These are phyloP conservation scores for Rhizopus arrhizus DNA, from an alignment of 371 early-diverging fungal species.

Conservation along the genomic window DNA sequence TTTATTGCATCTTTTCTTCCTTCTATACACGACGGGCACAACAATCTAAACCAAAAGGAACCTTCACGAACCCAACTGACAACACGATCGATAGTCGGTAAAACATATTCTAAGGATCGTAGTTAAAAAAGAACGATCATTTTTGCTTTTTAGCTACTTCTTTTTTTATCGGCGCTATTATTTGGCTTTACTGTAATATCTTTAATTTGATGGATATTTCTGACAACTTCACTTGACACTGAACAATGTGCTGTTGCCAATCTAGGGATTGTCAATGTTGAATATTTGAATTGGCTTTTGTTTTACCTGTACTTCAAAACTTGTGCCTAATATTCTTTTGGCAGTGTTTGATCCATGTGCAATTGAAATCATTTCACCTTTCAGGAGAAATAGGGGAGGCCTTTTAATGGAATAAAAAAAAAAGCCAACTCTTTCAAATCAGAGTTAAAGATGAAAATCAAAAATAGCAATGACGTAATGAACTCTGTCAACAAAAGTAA, in stretches of 20 bases:
- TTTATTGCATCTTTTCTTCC: background rate
- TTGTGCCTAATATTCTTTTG: constrained; percentile 52
- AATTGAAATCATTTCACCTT: constrained; percentile 37
- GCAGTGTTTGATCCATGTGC: constrained; percentile 55
- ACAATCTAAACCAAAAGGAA: constrained; percentile 97
- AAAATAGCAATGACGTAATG: no score
- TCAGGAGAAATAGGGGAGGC: no score
- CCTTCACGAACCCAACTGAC: constrained; percentile 94
- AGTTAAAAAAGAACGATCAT: background rate
- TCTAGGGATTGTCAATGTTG: constrained; percentile 33
- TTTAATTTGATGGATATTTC: constrained; percentile 54
- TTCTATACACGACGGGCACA: constrained; percentile 75
- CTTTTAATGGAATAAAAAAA: no score
- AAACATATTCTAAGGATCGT: constrained; percentile 61
- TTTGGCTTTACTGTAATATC: constrained; percentile 50
- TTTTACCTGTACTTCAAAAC: constrained; percentile 1
- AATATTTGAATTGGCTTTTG: background rate
- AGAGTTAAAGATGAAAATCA: no score
- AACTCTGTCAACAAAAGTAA: no score
- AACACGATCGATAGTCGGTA: constrained; percentile 88
- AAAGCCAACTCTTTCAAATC: no score
- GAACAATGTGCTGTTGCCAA: constrained; percentile 36
- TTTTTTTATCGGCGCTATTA: constrained; percentile 51
- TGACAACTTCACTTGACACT: constrained; percentile 50
- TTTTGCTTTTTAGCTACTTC: background rate